Conservation (phyloP, 352 stramenopile genomes). For the Phytophthora niederhauseri region DNA sequence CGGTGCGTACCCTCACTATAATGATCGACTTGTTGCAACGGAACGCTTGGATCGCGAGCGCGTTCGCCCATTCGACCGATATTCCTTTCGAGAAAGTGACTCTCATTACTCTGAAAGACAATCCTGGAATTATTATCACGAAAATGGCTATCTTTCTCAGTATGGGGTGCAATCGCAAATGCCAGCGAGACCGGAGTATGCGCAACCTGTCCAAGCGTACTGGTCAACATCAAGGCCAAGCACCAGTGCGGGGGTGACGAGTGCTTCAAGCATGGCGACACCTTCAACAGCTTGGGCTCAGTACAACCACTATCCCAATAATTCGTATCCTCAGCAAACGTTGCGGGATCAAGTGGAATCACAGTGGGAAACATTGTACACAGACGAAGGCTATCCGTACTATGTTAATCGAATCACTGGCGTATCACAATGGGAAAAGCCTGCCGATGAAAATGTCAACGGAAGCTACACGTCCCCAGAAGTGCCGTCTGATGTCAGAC, state of each 20-base stretch:
- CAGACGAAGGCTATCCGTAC: slow-evolving; percentile 76
- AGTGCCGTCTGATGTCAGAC: slow-evolving; percentile 10
- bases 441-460: slow-evolving; percentile 23
- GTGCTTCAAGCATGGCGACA: not conserved
- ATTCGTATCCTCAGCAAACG: slow-evolving; percentile 13
- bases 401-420: slow-evolving; percentile 76
- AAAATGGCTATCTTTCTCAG: slow-evolving; percentile 10
- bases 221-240: slow-evolving; percentile 3
- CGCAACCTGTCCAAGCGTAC: slow-evolving; percentile 17
- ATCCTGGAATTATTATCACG: slow-evolving; percentile 19
- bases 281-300: slow-evolving; percentile 13
- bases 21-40: slow-evolving; percentile 38
- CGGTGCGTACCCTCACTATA: slow-evolving; percentile 17
- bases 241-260: not conserved
- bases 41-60: slow-evolving; percentile 47
- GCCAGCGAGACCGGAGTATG: slow-evolving; percentile 17
- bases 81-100: slow-evolving; percentile 21
- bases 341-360: slow-evolving; percentile 10
- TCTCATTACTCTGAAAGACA: slow-evolving; percentile 10
- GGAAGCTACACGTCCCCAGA: slow-evolving; percentile 2
- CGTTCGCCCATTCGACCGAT: slow-evolving; percentile 17
- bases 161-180: slow-evolving; percentile 20
- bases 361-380: slow-evolving; percentile 77
- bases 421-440: slow-evolving; percentile 82
- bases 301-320: slow-evolving; percentile 11